Evolutionary conservation across 192 early-diverging fungal species (phyloP).

Genomic region (Lunasporangiospora selenospora): DNA sequence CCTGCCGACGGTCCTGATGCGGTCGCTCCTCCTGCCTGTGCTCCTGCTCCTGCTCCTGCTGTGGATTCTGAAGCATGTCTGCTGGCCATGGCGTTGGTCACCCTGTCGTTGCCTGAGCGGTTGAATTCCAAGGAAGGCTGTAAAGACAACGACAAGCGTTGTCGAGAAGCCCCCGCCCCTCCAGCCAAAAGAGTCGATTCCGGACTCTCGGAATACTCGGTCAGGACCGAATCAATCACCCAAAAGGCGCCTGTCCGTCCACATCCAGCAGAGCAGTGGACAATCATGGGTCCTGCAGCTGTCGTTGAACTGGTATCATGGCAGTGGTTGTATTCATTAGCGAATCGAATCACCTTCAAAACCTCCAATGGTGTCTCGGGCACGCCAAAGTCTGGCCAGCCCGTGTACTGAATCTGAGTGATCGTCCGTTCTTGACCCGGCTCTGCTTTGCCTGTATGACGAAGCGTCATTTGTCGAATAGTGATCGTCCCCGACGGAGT

Average conservation of each 20-base stretch:
- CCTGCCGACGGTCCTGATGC: no score
- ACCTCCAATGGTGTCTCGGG: slow-evolving; percentile 72
- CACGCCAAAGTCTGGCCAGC: slow-evolving; percentile 91
- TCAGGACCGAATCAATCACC: slow-evolving; percentile 51
- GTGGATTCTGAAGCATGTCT: slow-evolving; percentile 1
- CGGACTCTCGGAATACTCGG: no score
- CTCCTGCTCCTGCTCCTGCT: no score
- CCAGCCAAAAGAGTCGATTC: no score
- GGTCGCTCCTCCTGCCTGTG: no score
- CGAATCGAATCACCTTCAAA: slow-evolving; percentile 62
- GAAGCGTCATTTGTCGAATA: slow-evolving; percentile 59
- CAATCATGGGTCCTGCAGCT: slow-evolving; percentile 27
- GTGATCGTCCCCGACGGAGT: slow-evolving; percentile 61
- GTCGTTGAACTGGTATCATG: slow-evolving; percentile 13
- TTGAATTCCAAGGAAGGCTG: slow-evolving; percentile 45
- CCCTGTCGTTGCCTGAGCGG: slow-evolving; percentile 55
- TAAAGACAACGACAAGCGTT: slow-evolving; percentile 12
- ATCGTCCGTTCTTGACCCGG: slow-evolving; percentile 51
- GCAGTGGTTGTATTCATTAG: no score
- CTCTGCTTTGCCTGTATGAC: slow-evolving; percentile 18
- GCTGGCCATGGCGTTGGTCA: slow-evolving; percentile 38
- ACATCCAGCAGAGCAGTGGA: slow-evolving; percentile 59
- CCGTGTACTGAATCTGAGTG: slow-evolving; percentile 86
- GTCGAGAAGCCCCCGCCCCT: no score
- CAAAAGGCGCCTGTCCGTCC: slow-evolving; percentile 59